Conservation (phyloP, 345 rosid species). For the Kandelia obovata region DNA sequence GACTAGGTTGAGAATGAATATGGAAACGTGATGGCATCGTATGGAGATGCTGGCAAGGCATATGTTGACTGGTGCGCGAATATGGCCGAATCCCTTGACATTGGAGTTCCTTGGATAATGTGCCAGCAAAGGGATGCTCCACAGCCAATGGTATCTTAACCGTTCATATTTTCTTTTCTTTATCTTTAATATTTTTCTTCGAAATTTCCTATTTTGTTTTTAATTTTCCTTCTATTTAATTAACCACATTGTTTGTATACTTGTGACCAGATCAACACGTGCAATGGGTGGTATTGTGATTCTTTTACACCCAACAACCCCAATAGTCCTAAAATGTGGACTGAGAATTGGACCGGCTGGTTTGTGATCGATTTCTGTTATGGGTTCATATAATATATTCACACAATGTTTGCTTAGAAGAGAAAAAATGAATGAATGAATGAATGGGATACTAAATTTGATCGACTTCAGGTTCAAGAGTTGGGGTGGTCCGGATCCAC, state of each 20-base stretch:
- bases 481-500: constrained; percentile 54
- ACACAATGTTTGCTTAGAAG: constrained; percentile 11
- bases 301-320: constrained; percentile 32
- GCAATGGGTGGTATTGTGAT: constrained; percentile 55
- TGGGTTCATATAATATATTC: background rate
- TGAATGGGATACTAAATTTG: background rate
- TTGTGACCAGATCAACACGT: constrained; percentile 37
- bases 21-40: constrained; percentile 47
- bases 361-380: constrained; percentile 8
- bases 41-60: constrained; percentile 50
- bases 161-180: background rate
- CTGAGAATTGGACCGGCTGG: constrained; percentile 76
- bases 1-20: constrained; percentile 71
- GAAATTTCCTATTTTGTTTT: too few species aligned
- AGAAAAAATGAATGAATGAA: background rate
- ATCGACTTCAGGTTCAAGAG: constrained; percentile 41
- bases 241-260: too few species aligned
- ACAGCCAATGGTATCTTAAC: constrained; percentile 32
- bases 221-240: too few species aligned
- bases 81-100: constrained; percentile 51
- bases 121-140: constrained; percentile 72
- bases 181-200: background rate
- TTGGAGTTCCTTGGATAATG: constrained; percentile 84
- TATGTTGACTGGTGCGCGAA: constrained; percentile 64
- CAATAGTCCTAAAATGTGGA: constrained; percentile 53